Conservation (phyloP, 2,329 filamentous ascomycete genomes). For the Aureobasidium pullulans region DNA sequence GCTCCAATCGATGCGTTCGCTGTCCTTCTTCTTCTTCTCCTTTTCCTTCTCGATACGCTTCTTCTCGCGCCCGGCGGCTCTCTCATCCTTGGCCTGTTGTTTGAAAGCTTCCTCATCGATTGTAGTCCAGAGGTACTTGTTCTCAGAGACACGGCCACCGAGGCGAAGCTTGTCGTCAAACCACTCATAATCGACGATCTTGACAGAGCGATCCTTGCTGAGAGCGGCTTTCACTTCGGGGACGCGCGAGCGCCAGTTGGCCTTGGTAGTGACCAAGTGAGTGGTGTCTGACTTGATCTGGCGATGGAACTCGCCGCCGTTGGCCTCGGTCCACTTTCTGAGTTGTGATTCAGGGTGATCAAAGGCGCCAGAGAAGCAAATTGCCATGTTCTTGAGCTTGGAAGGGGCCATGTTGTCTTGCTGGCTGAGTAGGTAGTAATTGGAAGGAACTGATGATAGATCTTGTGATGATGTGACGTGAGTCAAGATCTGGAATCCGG, state of each 20-base stretch:
- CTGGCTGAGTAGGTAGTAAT: neutral
- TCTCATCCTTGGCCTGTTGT: conserved; percentile 24
- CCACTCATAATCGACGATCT: conserved; percentile 38
- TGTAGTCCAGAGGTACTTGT: conserved; percentile 28
- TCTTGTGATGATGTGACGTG: neutral
- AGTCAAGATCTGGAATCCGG: too few species aligned
- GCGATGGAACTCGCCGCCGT: conserved; percentile 52
- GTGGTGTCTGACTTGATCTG: conserved; percentile 53
- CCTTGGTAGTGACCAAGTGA: conserved; percentile 61
- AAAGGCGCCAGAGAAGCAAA: conserved; percentile 48
- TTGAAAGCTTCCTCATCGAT: conserved; percentile 20
- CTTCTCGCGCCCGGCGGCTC: conserved; percentile 24
- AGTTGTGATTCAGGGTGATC: conserved; percentile 38
- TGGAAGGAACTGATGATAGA: neutral
- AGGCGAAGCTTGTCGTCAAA: conserved; percentile 42
- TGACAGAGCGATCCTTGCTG: conserved; percentile 15
- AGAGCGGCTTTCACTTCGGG: conserved; percentile 5
- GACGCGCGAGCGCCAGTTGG: conserved; percentile 45
- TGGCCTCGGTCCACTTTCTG: conserved; percentile 56
- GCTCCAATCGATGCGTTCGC: conserved; percentile 20
- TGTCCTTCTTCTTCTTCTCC: conserved; percentile 25
- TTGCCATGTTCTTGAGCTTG: conserved; percentile 40
- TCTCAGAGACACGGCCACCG: conserved; percentile 26
- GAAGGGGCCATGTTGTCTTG: neutral
- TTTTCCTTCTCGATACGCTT: conserved; percentile 17